Evolutionary conservation across 2,329 filamentous ascomycete species (phyloP).

Genomic region (Mollisiaceae sp.): DNA sequence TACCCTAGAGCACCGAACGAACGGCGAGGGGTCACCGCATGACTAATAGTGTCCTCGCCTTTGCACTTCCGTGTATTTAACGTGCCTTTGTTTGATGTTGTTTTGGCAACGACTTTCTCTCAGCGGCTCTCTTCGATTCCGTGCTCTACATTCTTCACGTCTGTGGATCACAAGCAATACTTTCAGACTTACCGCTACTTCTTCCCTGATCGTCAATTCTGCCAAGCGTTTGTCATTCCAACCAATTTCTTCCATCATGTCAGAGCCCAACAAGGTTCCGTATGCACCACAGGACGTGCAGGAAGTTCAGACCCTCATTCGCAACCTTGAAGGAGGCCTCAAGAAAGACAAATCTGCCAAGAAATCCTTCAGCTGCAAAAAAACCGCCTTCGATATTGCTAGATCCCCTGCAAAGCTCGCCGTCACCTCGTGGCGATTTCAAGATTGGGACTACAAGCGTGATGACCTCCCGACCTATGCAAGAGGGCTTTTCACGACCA

Average conservation of each 20-base stretch:
- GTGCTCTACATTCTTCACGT: slow-evolving; percentile 3
- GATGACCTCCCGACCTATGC: slow-evolving; percentile 87
- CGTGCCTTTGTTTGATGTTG: slow-evolving; percentile 6
- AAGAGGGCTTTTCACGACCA: slow-evolving; percentile 90
- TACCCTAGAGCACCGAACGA: not conserved
- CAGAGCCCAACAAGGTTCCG: slow-evolving; percentile 57
- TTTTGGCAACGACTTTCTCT: slow-evolving; percentile 2
- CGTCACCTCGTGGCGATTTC: slow-evolving; percentile 91
- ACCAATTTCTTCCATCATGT: slow-evolving; percentile 50
- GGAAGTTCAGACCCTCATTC: slow-evolving; percentile 56
- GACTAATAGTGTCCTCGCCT: slow-evolving; percentile 7
- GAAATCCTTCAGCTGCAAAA: slow-evolving; percentile 74
- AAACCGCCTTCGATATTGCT: slow-evolving; percentile 74
- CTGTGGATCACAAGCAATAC: slow-evolving; percentile 11
- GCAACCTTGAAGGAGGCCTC: slow-evolving; percentile 66
- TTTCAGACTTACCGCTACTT: slow-evolving; percentile 5
- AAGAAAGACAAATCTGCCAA: slow-evolving; percentile 67
- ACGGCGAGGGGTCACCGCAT: slow-evolving; percentile 4
- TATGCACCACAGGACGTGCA: slow-evolving; percentile 72
- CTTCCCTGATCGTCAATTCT: slow-evolving; percentile 1
- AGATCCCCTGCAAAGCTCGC: slow-evolving; percentile 65
- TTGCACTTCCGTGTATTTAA: not conserved
- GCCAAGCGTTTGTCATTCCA: not conserved
- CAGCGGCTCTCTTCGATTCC: not conserved
- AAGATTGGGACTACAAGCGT: slow-evolving; percentile 96